phyloP scores from a whole-genome alignment of 345 rosid species.

The Eucalyptus marginata region DNA sequence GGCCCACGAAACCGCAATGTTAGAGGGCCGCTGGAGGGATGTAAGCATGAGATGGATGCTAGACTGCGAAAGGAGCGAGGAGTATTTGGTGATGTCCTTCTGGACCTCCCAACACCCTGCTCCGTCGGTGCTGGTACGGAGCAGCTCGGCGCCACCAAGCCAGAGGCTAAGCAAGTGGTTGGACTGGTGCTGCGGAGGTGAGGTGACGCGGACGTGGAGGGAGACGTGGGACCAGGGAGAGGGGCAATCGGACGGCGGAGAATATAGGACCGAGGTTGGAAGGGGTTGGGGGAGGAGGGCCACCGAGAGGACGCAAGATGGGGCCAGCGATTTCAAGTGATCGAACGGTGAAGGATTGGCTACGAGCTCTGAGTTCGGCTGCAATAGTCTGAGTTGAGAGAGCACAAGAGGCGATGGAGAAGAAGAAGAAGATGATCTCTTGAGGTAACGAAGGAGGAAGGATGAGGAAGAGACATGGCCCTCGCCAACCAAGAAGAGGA shows the following conservation, averaged over 20 bases:
- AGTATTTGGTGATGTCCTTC: constrained; percentile 11
- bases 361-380: not conserved
- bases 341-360: not conserved
- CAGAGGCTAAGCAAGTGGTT: constrained; percentile 1
- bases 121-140: constrained; percentile 1
- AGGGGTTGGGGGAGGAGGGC: not conserved
- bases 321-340: not conserved
- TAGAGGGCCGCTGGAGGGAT: not conserved
- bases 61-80: not conserved
- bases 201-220: not conserved
- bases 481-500: not conserved
- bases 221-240: not conserved
- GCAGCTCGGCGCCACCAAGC: constrained; percentile 11
- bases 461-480: not conserved
- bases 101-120: constrained; percentile 2
- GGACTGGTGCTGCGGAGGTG: not conserved
- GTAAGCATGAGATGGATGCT: not conserved
- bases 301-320: not conserved
- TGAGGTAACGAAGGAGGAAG: not conserved
- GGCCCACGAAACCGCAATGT: not conserved
- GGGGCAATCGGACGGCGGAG: not conserved
- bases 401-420: not conserved
- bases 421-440: not conserved
- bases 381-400: not conserved
- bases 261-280: not conserved